Percentiles rank a stretch among this genome's conserved stretches.
Evolutionary conservation across 192 early-diverging fungal genomes (phyloP).

Genomic region (Rhizophagus clarus): DNA sequence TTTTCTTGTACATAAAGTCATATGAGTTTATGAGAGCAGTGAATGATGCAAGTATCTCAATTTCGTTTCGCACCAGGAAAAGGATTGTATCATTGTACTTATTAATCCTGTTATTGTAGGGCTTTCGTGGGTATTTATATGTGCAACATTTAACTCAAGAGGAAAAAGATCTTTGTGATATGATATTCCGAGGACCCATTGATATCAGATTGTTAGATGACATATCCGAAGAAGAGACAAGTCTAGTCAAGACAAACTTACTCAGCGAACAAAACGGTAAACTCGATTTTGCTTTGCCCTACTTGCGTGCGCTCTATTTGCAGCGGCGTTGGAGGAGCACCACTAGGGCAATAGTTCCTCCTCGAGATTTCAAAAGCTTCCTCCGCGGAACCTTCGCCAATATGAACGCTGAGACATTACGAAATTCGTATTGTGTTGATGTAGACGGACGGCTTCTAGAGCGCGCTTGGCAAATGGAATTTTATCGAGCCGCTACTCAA

Average conservation of each 20-base stretch:
- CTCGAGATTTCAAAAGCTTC: conserved; percentile 10
- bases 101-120: conserved; percentile 10
- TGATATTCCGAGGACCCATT: too few species aligned
- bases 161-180: too few species aligned
- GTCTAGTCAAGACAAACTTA: too few species aligned
- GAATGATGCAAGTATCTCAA: not conserved
- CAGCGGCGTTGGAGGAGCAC: not conserved
- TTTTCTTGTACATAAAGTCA: too few species aligned
- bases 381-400: not conserved
- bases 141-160: too few species aligned
- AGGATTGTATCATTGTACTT: conserved; percentile 18
- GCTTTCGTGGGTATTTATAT: too few species aligned
- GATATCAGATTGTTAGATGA: too few species aligned
- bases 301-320: too few species aligned
- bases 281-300: too few species aligned
- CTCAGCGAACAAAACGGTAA: not conserved
- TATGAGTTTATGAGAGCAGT: conserved; percentile 12
- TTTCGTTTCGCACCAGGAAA: conserved; percentile 6
- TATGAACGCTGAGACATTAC: conserved; percentile 9
- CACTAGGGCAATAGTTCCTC: conserved; percentile 3
- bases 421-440: not conserved
- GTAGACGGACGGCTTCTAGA: conserved; percentile 9
- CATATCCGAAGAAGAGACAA: too few species aligned
- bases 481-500: too few species aligned
- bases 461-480: too few species aligned